These are phyloP conservation scores for Moniliella sp. DNA, from an alignment of 1,284 basidiomycete genomes.

Conservation along the genomic window DNA sequence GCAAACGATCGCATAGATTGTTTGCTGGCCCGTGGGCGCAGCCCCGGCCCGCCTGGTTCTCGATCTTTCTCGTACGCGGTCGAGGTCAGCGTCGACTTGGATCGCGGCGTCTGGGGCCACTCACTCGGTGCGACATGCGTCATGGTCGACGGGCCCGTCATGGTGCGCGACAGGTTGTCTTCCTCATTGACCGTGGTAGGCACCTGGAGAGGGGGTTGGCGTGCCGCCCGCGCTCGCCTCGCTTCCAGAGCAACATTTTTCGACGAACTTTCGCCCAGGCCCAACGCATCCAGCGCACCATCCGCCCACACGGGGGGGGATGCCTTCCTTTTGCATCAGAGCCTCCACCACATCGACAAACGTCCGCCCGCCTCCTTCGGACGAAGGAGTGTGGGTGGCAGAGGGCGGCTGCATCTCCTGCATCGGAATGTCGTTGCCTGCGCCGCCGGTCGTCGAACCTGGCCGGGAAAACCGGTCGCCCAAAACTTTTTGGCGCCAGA, in stretches of 20 bases:
- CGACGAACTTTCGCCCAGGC: constrained; percentile 16
- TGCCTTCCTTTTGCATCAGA: constrained; percentile 23
- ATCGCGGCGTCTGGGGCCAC: constrained; percentile 4
- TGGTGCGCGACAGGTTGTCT: constrained; percentile 3
- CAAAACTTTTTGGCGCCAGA: constrained; percentile 25
- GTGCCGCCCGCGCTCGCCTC: constrained; percentile 9
- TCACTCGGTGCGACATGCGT: no score
- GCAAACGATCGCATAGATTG: not conserved
- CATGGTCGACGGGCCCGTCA: not conserved
- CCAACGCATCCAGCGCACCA: constrained; percentile 22
- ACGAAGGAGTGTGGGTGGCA: constrained; percentile 1
- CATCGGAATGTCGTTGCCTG: not conserved
- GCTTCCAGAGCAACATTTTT: constrained; percentile 21
- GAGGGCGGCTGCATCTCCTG: not conserved
- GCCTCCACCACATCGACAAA: constrained; percentile 22
- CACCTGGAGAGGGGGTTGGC: constrained; percentile 7
- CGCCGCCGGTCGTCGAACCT: not conserved
- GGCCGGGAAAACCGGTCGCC: constrained; percentile 10
- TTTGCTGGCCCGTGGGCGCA: no score
- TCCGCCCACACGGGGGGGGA: constrained; percentile 22
- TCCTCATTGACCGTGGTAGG: constrained; percentile 17
- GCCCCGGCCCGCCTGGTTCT: no score
- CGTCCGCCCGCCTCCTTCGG: constrained; percentile 7
- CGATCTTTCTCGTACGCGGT: constrained; percentile 4
- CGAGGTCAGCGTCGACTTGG: constrained; percentile 3